Evolutionary conservation across 805 yeast species (phyloP), one percentile per base, ranked within the genome.

Genomic region (Starmerella sp.): DNA sequence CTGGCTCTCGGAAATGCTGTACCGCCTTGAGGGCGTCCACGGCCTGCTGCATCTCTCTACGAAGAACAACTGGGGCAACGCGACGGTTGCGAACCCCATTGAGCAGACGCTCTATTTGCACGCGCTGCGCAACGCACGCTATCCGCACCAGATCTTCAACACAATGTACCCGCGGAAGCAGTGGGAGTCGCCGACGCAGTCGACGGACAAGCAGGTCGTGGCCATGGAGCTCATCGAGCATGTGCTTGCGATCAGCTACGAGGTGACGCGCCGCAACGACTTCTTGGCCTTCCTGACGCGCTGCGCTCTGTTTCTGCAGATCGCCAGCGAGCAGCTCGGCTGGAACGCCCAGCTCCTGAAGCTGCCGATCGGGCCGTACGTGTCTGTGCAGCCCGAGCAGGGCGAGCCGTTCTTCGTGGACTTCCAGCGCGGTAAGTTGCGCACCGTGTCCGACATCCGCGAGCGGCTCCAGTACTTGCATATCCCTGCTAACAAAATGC

Each of bases 391-490:
- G 11, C 46, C 53, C 9, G 17, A 46, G 15, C 44, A 37, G 15
- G 43, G 50, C 47, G 58, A 53, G 37, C 38, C 56, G 2, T 43
- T 57, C 11, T 63, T 61, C 49, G 59, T 63, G 9, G 66, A 63
- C 49, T 61, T 62, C 56, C 39, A 54, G 29, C 58, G 60, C 4
- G 51, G 51, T 2, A 50, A 37, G 32, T 43, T 62, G 17, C 59
- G 66, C 9, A 35, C 58, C 13, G 34, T 55, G 6, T 54, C 51
- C 17, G 66, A 63, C 5, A 52, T 63, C n/a, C 54, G 57, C 17
- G 60, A 60, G 30, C 55, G 61, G 10, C 49, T 63, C 10, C 46
- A 53, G 31, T 28, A 14, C 28, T 44, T 50, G 13, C 54, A 53
- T 32, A 43, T 52, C 6, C 30, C 53, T 6, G 43, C 45, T 3